Conservation (phyloP, 257 asterid species). For the Capsicum chinense region DNA sequence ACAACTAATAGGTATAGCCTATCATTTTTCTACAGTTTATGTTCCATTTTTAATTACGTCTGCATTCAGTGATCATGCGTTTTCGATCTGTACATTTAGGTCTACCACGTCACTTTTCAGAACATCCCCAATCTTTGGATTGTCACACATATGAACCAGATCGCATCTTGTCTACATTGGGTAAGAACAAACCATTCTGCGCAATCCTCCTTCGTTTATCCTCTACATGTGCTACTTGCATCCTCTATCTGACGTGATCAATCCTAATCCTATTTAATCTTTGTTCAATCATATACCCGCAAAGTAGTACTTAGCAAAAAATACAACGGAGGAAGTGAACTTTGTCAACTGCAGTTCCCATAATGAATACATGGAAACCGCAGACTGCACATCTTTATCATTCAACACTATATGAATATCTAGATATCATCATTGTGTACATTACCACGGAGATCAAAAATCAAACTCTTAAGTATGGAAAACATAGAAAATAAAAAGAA, state of each 20-base stretch:
- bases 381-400: neutral
- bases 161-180: neutral
- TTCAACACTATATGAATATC: neutral
- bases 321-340: neutral
- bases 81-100: neutral
- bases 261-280: neutral
- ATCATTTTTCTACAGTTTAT: neutral
- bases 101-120: neutral
- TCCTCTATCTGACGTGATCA: neutral
- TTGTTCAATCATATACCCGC: too few species aligned
- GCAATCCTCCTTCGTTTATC: neutral
- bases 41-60: neutral
- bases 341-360: neutral
- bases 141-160: neutral
- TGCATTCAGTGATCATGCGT: neutral
- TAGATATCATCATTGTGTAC: neutral
- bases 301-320: too few species aligned
- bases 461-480: neutral
- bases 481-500: conserved; percentile 15
- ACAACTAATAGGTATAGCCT: neutral
- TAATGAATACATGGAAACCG: neutral
- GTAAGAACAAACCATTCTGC: neutral
- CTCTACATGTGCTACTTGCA: neutral
- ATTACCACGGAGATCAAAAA: neutral
- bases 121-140: neutral